phyloP scores from a whole-genome alignment of 2,329 filamentous ascomycete genomes.

The Aspergillus piperis region DNA sequence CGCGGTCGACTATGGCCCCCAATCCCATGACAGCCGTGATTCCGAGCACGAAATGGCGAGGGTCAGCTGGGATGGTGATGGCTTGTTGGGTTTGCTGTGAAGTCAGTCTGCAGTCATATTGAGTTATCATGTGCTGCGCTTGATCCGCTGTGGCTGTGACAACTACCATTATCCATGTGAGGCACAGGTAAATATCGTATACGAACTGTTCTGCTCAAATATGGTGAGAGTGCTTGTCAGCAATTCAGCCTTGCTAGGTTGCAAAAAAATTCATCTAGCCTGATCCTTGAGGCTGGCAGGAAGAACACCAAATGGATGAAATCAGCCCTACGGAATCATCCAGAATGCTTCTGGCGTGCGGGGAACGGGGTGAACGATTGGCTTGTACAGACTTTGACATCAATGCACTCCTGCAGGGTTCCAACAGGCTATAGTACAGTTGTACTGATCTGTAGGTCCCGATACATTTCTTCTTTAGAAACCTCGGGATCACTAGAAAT shows the following conservation, averaged over 20 bases:
- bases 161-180: neutral
- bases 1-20: neutral
- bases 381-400: neutral
- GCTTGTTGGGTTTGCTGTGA: neutral
- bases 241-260: neutral
- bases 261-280: neutral
- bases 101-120: constrained; percentile 2
- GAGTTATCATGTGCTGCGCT: neutral
- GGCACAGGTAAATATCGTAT: no score
- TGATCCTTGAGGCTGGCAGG: neutral
- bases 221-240: neutral
- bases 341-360: neutral
- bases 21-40: neutral
- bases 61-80: neutral
- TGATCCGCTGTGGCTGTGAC: neutral
- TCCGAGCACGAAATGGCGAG: neutral
- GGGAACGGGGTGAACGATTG: neutral
- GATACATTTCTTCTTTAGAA: no score
- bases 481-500: no score
- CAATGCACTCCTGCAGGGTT: no score
- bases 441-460: no score
- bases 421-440: no score
- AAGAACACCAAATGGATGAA: neutral
- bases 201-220: no score
- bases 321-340: neutral